Conservation (phyloP, 139 green algal genomes). For the Chlamydomonas asymmetrica region DNA sequence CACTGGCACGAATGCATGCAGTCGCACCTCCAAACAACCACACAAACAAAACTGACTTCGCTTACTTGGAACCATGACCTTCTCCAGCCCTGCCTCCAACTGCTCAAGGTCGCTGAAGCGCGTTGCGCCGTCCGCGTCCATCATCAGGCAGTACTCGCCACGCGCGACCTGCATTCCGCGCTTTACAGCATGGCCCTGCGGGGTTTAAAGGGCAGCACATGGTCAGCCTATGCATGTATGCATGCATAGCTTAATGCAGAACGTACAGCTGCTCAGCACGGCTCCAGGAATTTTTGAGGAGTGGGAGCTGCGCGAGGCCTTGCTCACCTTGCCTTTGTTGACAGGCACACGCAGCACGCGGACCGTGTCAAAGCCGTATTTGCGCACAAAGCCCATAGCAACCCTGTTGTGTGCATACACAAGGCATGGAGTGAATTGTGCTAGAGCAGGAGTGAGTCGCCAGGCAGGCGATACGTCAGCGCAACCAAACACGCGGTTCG, state of each 20-base stretch:
- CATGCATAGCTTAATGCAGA: too few relatives aligned
- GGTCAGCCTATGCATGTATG: too few relatives aligned
- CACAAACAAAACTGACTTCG: too few relatives aligned
- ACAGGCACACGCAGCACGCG: constrained; percentile 72
- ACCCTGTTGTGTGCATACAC: constrained; percentile 36
- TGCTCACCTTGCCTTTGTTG: constrained; percentile 88
- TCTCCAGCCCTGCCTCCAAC: constrained; percentile 68
- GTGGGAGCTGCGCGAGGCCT: too few relatives aligned
- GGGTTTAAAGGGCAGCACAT: too few relatives aligned
- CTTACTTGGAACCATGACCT: constrained; percentile 14
- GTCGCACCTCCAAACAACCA: too few relatives aligned
- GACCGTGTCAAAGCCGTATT: constrained; percentile 77
- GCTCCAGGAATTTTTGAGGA: too few relatives aligned
- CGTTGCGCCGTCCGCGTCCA: constrained; percentile 88
- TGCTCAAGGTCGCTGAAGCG: constrained; percentile 81
- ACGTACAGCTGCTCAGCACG: too few relatives aligned
- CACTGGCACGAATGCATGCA: too few relatives aligned
- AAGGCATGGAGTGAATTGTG: too few relatives aligned
- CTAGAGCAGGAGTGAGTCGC: neutral
- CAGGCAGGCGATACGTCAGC: too few relatives aligned
- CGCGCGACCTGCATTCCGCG: constrained; percentile 73
- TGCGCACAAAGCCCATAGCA: constrained; percentile 64
- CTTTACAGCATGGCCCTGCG: constrained; percentile 65
- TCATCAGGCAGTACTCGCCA: constrained; percentile 83
- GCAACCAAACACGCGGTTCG: too few relatives aligned